Conservation (phyloP, 2,329 filamentous ascomycete species). For the Cladosporium sp. region DNA sequence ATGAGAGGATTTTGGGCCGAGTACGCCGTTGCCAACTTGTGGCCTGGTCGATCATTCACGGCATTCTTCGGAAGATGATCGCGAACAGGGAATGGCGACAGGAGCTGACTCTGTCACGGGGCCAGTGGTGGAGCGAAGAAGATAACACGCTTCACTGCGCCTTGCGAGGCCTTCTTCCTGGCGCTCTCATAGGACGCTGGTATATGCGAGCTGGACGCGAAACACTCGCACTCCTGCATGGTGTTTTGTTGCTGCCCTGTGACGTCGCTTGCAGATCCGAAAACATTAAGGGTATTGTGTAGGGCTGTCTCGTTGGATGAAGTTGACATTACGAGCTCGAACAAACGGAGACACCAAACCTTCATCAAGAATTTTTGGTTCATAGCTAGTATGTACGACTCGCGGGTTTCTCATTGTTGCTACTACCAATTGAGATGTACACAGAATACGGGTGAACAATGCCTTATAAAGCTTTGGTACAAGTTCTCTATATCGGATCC, state of each 20-base stretch:
- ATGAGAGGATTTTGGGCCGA: conserved; percentile 8
- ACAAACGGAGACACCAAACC: no score
- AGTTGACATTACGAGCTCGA: no score
- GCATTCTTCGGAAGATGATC: conserved; percentile 3
- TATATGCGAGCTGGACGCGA: not conserved
- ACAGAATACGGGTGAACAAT: no score
- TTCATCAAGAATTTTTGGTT: no score
- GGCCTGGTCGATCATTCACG: conserved; percentile 3
- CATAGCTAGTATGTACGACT: no score
- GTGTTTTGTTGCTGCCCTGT: not conserved
- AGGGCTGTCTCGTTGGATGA: not conserved
- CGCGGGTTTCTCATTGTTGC: no score
- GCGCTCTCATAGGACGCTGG: conserved; percentile 5
- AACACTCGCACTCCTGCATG: not conserved
- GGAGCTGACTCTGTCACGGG: not conserved
- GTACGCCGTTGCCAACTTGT: conserved; percentile 18
- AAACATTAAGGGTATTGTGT: not conserved
- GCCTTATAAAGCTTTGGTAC: no score
- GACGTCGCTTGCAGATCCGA: not conserved
- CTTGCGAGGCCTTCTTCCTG: not conserved
- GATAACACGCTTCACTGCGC: conserved; percentile 1
- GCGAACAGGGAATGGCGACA: not conserved
- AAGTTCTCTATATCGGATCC: no score
- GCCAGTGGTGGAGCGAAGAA: not conserved
- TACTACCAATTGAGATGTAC: no score